A percentile compares a stretch with the other conserved stretches of the same genome.
Conservation (phyloP, 345 rosid genomes). For the Cardamine resedifolia region DNA sequence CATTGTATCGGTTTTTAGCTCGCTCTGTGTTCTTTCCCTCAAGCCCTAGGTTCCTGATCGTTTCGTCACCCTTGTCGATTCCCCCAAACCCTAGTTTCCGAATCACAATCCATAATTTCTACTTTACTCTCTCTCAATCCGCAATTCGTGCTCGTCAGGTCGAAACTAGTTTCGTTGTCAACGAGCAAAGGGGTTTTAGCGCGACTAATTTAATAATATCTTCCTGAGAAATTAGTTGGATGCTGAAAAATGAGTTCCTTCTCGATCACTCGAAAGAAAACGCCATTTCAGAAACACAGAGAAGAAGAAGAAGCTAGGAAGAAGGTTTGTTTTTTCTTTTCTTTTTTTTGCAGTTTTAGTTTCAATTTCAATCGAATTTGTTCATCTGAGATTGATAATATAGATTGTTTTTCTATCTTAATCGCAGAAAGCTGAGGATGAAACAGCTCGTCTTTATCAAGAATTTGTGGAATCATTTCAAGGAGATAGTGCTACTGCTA, state of each 20-base stretch:
- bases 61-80: conserved; percentile 25
- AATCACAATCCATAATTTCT: conserved; percentile 17
- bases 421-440: conserved; percentile 86
- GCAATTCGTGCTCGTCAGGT: not conserved
- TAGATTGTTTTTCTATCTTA: not conserved
- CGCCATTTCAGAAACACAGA: conserved; percentile 96
- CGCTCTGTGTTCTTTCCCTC: not conserved
- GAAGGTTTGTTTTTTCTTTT: conserved; percentile 57
- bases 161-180: not conserved
- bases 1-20: not conserved
- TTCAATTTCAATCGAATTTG: not conserved
- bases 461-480: conserved; percentile 96
- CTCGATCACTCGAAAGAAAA: conserved; percentile 90
- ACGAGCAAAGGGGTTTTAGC: conserved; percentile 9
- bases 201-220: not conserved
- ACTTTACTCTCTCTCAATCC: conserved; percentile 8
- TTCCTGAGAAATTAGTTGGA: not conserved
- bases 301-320: conserved; percentile 98
- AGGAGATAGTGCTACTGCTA: conserved; percentile 68
- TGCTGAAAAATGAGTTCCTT: conserved; percentile 72
- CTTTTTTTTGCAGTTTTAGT: not conserved
- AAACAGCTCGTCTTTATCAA: conserved; percentile 87
- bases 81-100: conserved; percentile 11
- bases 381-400: not conserved
- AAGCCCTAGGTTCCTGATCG: conserved; percentile 32